Percentiles rank a stretch among this genome's conserved stretches.
These are phyloP conservation scores for Phytophthora palmivora DNA, from an alignment of 352 stramenopile species.

Conservation along the genomic window DNA sequence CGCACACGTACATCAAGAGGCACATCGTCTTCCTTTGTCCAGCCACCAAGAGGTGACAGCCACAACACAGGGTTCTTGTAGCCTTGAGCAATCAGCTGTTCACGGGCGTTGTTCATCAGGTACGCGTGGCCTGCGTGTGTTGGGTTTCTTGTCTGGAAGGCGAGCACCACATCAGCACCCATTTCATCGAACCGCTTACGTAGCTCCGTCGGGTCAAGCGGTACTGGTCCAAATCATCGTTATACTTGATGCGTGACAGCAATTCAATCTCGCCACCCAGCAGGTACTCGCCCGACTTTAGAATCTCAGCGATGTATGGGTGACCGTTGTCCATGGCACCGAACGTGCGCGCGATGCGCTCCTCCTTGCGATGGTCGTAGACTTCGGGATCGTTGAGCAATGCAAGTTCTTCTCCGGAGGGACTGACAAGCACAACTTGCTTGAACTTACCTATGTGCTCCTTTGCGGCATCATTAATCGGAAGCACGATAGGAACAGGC, in stretches of 20 bases:
- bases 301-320: conserved; percentile 97
- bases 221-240: conserved; percentile 97
- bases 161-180: conserved; percentile 96
- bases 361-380: conserved; percentile 97
- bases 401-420: conserved; percentile 94
- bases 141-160: conserved; percentile 98
- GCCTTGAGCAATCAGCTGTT: conserved; percentile 92
- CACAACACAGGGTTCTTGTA: conserved; percentile 98
- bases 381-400: conserved; percentile 95
- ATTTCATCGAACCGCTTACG: conserved; percentile 95
- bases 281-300: conserved; percentile 95
- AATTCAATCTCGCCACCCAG: conserved; percentile 97
- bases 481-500: conserved; percentile 97
- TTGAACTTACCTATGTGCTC: conserved; percentile 77
- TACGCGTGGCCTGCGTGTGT: conserved; percentile 98
- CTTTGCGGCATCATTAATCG: conserved; percentile 94
- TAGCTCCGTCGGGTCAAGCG: conserved; percentile 95
- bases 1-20: conserved; percentile 97
- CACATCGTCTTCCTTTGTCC: conserved; percentile 99
- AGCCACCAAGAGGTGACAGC: conserved; percentile 97
- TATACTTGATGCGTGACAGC: conserved; percentile 95
- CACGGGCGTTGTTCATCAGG: conserved; percentile 96
- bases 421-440: conserved; percentile 94
- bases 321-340: conserved; percentile 96
- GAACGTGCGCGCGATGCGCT: conserved; percentile 98